Base-by-base conservation (phyloP, 1,284 basidiomycete genomes). In the Puccinia hordei region DNA sequence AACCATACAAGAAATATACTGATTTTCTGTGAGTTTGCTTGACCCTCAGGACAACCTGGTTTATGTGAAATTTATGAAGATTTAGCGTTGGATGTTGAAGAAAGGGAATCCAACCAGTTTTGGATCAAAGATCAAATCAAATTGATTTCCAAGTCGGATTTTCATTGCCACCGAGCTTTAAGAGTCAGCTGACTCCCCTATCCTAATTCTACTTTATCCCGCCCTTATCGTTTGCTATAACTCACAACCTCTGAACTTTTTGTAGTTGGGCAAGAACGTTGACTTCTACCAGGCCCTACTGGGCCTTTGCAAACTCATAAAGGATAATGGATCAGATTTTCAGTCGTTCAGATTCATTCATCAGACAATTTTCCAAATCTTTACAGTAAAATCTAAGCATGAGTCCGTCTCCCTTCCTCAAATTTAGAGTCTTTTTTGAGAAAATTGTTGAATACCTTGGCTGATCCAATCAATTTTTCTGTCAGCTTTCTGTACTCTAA, bases 51-150 rank as follows among this genome's bases (percentile, higher is more conserved):
- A 46, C 77, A 80, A 73, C 3, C 44, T 46, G 68, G 55, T 17
- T 53, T 80, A 53, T 80, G 77, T 53, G 57, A 80, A 61, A 71
- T 80, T 35, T 80, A 80, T 71, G 77, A 80, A 65, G 77, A 80
- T 61, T 65, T 80, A 27, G 77, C 77, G 15, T 38, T 80, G 46
- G 57, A 69, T 0, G 41, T 61, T 12, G 55, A 80, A n/a, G 55
- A 63, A 49, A 38, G 59, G 19, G 57, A 72, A n/a, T n/a, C 53
- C 10, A 19, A 30, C 13, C 51, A 57, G 61, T 49, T 69, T 69
- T 63, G 61, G 61, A 69, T 69, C 24, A 24, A 46, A 49, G 51
- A 72, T 49, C 19, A 22, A n/a, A 35, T 72, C n/a, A 27, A 72
- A 35, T 38, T 72, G 38, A 80, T 71, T 51, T 80, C 77, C 49